Evolutionary conservation across 2,329 filamentous ascomycete species (phyloP), one percentile per base, ranked within the genome.

Genomic region (Erysiphe pulchra): DNA sequence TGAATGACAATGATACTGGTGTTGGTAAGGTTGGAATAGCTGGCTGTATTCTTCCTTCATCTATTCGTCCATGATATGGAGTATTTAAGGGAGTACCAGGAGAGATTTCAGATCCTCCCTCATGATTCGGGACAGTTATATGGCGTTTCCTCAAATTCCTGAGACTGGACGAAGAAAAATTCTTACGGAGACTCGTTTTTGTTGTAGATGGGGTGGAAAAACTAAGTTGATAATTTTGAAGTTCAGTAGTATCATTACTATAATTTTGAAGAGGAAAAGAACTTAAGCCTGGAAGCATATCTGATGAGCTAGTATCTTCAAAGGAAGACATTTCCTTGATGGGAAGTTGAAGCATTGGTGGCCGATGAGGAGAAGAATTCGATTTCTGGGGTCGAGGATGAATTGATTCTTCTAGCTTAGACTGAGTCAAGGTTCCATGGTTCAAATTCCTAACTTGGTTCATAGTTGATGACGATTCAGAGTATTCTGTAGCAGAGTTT

Each of bases 121-220:
- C 72, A 18, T 77, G 73, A 2, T 70, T 54, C 47, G 73, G 68
- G 0, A 75, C 53, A 0, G 83, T 85, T 54, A 86, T 65, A 50
- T 83, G 85, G 44, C 83, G 75, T 48, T 73, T 71, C 57, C 79
- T 81, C 52, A 85, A 64, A 51, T 80, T 82, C 51, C 71, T 73
- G 43, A 82, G 59, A 53, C 77, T 82, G 1, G 75, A 75, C 0
- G 77, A 76, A 0, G 79, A 81, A 51, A 76, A 75, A 50, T 78
- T 80, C 61, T 80, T 82, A 40, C 71, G 66, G 48, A 79, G 61
- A 10, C 56, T 59, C 12, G 50, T 45, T 46, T 56, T 55, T 12
- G 70, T 62, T 28, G 63, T 65, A 30, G 61, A 58, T 10, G 66
- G 57, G 74, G 77, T 12, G 61, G 69, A 64, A n/a, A 64, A 64